phyloP scores from a whole-genome alignment of 257 asterid species.

The Buddleja alternifolia region DNA sequence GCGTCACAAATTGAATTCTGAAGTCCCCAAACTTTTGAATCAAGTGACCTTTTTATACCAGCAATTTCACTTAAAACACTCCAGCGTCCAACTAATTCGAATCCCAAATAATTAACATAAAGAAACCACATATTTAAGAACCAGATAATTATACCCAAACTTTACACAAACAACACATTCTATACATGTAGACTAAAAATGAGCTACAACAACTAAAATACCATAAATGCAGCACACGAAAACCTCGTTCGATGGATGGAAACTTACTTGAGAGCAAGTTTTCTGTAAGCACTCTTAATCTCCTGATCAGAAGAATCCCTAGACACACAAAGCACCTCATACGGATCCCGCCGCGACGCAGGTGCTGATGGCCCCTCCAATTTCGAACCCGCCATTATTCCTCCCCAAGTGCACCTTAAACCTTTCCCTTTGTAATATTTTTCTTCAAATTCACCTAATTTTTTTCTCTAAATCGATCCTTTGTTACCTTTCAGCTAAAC shows the following conservation, averaged over 20 bases:
- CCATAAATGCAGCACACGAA: not conserved
- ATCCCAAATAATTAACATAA: not conserved
- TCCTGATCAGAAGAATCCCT: conserved; percentile 96
- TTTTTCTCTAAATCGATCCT: conserved; percentile 7
- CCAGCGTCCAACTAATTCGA: not conserved
- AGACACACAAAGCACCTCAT: conserved; percentile 85
- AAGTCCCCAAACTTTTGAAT: conserved; percentile 15
- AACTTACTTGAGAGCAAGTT: conserved; percentile 95
- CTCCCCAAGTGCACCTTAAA: conserved; percentile 31
- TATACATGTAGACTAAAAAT: not conserved
- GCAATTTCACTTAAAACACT: conserved; percentile 15
- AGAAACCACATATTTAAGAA: not conserved
- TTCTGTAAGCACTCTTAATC: conserved; percentile 93
- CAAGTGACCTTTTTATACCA: not conserved
- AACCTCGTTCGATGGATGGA: not conserved
- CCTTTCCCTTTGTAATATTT: not conserved
- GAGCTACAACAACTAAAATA: not conserved
- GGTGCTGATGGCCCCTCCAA: conserved; percentile 85
- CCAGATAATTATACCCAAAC: not conserved
- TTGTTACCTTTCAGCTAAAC: conserved; percentile 28
- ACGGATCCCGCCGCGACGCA: conserved; percentile 81
- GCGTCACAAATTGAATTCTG: not conserved
- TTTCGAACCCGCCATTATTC: conserved; percentile 60
- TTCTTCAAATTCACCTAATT: conserved; percentile 2
- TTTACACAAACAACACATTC: no score